Evolutionary conservation across 2,329 filamentous ascomycete genomes (phyloP), one percentile per base, ranked within the genome.

Genomic region (Aspergillus sp.): DNA sequence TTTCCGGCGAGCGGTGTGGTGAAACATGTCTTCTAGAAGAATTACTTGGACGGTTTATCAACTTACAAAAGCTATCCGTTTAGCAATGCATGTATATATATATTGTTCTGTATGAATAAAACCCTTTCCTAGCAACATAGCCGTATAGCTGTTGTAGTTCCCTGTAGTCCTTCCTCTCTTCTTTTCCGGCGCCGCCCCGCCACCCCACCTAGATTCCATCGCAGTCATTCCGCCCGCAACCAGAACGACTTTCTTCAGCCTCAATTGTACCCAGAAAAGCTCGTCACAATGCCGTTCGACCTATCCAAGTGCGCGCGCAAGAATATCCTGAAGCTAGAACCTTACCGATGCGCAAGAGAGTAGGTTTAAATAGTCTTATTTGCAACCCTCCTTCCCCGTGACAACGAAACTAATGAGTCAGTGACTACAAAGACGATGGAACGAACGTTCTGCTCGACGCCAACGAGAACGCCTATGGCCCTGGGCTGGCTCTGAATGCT

Each of bases 391-490:
- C 44, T 42, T 44, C 48, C 47, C 39, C 28, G 34, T 44, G 47
- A 44, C 52, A 46, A 42, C 38, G 47, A 44, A 46, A 52, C 57
- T 61, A 54, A 65, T 52, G 53, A 58, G 43, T 61, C 63, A 94
- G 88, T 73, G 93, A 98, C 78, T 97, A 98, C 79, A 96, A 98
- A 73, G 91, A 98, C 67, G 86, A 98, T 65, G 93, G 93, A 57
- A 91, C 83, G 49, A 97, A 97, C 63, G 82, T 97, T 60, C 83
- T 98, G 44, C 85, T 98, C 55, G 93, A 98, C 66, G 93, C 93
- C 58, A 98, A 98, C 62, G 93, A 98, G 73, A 98, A 98, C 63
- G 89, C 93, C 49, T 96, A 85, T 61, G 93, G 93, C 0, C 91
- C 93, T 0, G 85, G 87, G 1, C 73, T 96, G 42, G 72, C 76